Evolutionary conservation across 495 filamentous ascomycete species (phyloP).

Genomic region (Annulohypoxylon moriforme): DNA sequence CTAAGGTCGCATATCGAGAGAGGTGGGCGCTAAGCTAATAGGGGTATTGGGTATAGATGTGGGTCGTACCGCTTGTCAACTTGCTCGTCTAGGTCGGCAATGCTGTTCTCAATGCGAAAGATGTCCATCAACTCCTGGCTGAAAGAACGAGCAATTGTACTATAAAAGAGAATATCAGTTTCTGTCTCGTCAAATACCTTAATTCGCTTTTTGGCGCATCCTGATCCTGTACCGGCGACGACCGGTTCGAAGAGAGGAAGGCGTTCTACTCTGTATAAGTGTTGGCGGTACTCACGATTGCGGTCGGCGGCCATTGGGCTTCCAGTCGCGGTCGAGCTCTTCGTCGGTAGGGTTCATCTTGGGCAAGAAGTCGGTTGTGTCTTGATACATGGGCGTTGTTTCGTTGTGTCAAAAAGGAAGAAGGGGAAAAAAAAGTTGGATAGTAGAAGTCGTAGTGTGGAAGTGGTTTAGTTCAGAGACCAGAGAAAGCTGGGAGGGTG

Average conservation of each 20-base stretch:
- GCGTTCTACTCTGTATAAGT: background rate
- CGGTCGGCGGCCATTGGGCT: conserved; percentile 76
- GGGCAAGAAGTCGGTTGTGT: conserved; percentile 31
- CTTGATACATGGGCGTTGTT: conserved; percentile 17
- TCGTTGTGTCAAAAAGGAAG: conserved; percentile 1
- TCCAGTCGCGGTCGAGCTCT: conserved; percentile 78
- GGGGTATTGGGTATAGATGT: conserved; percentile 15
- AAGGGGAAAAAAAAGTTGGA: conserved; percentile 11
- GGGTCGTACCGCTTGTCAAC: conserved; percentile 84
- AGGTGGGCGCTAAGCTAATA: conserved; percentile 10
- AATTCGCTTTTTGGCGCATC: background rate
- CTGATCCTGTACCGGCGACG: background rate
- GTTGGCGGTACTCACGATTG: conserved; percentile 75
- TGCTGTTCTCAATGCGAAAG: conserved; percentile 83
- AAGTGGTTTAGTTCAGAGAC: conserved; percentile 26
- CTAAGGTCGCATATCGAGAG: conserved; percentile 3
- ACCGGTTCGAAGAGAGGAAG: background rate
- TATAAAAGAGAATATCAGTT: conserved; percentile 52
- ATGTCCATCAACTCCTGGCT: conserved; percentile 86
- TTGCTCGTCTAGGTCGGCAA: conserved; percentile 79
- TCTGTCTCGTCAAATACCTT: background rate
- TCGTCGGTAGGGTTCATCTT: conserved; percentile 64
- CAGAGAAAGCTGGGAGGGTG: conserved; percentile 25
- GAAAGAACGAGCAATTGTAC: conserved; percentile 89
- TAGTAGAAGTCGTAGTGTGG: conserved; percentile 10